phyloP scores from a whole-genome alignment of 2,329 filamentous ascomycete species.

The Cladosporium cucumerinum region DNA sequence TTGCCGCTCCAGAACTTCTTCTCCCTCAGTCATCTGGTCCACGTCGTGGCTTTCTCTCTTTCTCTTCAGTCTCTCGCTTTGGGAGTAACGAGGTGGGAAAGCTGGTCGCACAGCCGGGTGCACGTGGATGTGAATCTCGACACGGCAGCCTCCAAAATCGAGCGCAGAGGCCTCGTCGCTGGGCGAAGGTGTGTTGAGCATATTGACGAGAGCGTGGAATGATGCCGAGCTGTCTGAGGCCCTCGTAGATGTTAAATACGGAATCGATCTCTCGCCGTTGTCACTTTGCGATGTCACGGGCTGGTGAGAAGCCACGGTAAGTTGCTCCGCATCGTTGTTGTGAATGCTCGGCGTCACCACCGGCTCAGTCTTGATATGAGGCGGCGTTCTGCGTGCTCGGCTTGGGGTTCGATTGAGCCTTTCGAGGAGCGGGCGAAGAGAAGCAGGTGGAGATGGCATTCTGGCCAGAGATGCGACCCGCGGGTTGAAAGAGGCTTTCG shows the following conservation, averaged over 20 bases:
- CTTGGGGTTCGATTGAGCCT: constrained; percentile 2
- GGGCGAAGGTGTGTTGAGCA: neutral
- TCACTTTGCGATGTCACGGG: neutral
- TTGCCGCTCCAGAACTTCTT: neutral
- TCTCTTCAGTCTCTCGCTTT: neutral
- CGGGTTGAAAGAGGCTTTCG: neutral
- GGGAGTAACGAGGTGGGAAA: neutral
- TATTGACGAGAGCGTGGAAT: neutral
- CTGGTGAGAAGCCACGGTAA: neutral
- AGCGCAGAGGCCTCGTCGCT: neutral
- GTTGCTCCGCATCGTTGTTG: neutral
- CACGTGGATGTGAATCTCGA: constrained; percentile 10
- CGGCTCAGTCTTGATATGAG: neutral
- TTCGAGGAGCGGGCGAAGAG: neutral
- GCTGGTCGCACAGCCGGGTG: neutral
- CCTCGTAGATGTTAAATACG: neutral
- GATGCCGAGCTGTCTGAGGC: neutral
- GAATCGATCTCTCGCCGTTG: neutral
- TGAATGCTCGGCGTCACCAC: neutral
- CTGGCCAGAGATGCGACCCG: neutral
- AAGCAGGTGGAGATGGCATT: constrained; percentile 2
- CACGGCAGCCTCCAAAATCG: neutral
- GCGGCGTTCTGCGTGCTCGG: neutral
- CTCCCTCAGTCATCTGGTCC: neutral
- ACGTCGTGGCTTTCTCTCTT: neutral